Conservation (phyloP, 495 filamentous ascomycete genomes). For the Aspergillus mulundensis region DNA sequence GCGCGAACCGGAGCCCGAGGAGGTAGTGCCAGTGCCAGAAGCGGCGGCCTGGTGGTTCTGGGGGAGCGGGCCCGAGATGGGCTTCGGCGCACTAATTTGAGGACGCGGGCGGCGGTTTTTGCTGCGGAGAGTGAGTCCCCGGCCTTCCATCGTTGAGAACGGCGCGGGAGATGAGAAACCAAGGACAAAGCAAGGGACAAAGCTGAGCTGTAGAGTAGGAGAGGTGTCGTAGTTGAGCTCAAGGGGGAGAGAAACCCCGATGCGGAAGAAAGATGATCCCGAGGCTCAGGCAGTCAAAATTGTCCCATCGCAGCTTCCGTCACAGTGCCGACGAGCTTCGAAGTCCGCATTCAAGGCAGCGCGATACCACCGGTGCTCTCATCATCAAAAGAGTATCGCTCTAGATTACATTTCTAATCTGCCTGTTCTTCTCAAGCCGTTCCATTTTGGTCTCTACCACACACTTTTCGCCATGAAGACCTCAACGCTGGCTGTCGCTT, state of each 20-base stretch:
- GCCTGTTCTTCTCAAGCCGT: neutral
- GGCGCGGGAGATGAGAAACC: constrained; percentile 4
- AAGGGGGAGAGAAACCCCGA: constrained; percentile 35
- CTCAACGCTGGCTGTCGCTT: constrained; percentile 68
- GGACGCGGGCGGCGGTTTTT: constrained; percentile 70
- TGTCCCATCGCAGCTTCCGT: constrained; percentile 25
- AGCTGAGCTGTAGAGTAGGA: neutral
- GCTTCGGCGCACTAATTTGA: constrained; percentile 77
- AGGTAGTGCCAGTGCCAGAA: constrained; percentile 16
- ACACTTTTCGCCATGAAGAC: constrained; percentile 50
- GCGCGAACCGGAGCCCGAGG: constrained; percentile 25
- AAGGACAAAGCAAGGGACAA: neutral
- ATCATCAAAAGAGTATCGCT: neutral
- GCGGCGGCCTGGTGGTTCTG: constrained; percentile 30
- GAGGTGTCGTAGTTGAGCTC: constrained; percentile 9
- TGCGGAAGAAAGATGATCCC: constrained; percentile 42
- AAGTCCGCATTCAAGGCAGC: constrained; percentile 1
- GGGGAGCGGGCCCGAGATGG: constrained; percentile 65
- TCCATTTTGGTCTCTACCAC: constrained; percentile 13
- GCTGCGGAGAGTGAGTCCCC: constrained; percentile 82
- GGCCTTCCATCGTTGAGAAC: constrained; percentile 45
- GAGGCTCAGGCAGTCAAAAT: constrained; percentile 30
- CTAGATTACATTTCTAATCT: neutral
- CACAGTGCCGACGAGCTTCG: constrained; percentile 14
- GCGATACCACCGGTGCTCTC: neutral